Evolutionary conservation across 768 basidiomycete species (phyloP), one percentile per base, ranked within the genome.

Genomic region (Naematelia aurantialba): DNA sequence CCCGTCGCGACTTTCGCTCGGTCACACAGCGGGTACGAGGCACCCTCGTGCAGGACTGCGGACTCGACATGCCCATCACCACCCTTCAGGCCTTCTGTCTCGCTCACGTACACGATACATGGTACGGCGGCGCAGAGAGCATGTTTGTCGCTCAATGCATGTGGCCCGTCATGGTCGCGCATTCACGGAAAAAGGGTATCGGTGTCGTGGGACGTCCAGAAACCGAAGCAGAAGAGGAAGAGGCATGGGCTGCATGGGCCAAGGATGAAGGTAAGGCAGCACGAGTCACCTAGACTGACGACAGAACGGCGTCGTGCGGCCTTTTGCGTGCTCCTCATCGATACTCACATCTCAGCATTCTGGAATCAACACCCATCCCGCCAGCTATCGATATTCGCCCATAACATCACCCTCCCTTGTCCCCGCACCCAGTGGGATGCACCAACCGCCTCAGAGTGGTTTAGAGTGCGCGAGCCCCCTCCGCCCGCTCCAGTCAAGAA

Each of bases 261-360:
- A 64, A 69, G 46, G 70, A 66, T 19, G 70, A 72, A 45, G 69
- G 69, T 71, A 51, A 54, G 67, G n/a, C n/a, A n/a, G n/a, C n/a
- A n/a, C n/a, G n/a, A n/a, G n/a, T n/a, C n/a, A n/a, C n/a, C n/a
- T n/a, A n/a, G n/a, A 45, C 56, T 45, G 31, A 11, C 27, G 22
- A 5, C 45, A 72, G 70, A 72, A 65, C 67, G 70, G 17, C 64
- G 70, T 14, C 61, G 70, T 34, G 62, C 70, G 1, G 70, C 70
- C 1, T 72, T 60, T 25, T 72, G 63, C 46, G 61, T 72, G 22
- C 58, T 68, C 2, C 54, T 68, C 26, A 58, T 72, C 26, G 70
- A 72, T 49, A 72, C 70, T 19, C 70, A 72, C 44, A 26, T 65
- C 2, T 72, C 70, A 4, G 59, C 63, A 27, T 72, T 72, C 53